phyloP scores from a whole-genome alignment of 2,329 filamentous ascomycete species.

The Trichoderma pleuroti region DNA sequence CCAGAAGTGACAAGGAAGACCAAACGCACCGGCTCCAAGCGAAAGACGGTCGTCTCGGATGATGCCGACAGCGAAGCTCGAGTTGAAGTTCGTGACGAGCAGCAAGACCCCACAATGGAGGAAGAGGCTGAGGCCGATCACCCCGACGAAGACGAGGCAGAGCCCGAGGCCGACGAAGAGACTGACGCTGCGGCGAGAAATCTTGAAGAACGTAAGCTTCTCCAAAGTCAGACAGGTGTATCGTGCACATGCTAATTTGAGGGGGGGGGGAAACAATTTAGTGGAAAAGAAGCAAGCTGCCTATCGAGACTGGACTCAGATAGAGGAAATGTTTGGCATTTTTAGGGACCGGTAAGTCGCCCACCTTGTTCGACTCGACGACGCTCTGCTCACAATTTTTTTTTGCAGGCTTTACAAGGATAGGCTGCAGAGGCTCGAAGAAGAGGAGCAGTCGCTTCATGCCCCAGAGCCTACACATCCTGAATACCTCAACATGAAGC shows the following conservation, averaged over 20 bases:
- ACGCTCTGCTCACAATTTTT: constrained; percentile 20
- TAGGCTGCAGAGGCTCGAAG: constrained; percentile 74
- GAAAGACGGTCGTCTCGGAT: constrained; percentile 31
- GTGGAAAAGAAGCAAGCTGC: constrained; percentile 76
- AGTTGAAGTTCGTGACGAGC: constrained; percentile 33
- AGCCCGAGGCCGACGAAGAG: constrained; percentile 55
- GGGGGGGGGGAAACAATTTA: constrained; percentile 32
- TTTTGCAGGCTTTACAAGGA: constrained; percentile 75
- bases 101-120: constrained; percentile 33
- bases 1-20: constrained; percentile 37
- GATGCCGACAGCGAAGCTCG: constrained; percentile 31
- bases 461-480: constrained; percentile 71
- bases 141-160: constrained; percentile 54
- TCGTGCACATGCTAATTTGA: constrained; percentile 23
- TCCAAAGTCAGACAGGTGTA: neutral
- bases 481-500: constrained; percentile 85
- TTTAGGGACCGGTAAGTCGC: constrained; percentile 69
- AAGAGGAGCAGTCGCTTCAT: constrained; percentile 60
- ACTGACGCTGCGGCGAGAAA: constrained; percentile 56
- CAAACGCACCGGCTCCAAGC: constrained; percentile 41
- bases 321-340: constrained; percentile 84
- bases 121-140: constrained; percentile 46
- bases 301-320: constrained; percentile 71
- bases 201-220: constrained; percentile 60
- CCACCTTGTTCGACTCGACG: constrained; percentile 22